A percentile compares a stretch with the other conserved stretches of the same genome.
Evolutionary conservation across 1,284 basidiomycete genomes (phyloP).

Genomic region (Veloboletus limbatus): DNA sequence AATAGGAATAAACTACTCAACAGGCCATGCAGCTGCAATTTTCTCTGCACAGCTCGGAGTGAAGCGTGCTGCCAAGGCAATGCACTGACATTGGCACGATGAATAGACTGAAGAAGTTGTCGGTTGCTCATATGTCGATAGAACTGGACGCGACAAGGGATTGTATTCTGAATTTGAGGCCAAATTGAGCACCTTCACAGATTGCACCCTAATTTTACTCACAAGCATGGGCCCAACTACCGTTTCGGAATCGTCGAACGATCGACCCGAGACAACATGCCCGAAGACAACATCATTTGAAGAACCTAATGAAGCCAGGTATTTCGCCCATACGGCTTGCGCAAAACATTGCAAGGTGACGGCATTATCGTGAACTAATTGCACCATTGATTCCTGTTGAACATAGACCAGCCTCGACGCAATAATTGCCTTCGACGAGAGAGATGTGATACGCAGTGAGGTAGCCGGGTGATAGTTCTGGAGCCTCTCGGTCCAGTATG

Average conservation of each 20-base stretch:
- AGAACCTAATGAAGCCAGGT: slow-evolving; percentile 36
- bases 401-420: slow-evolving; percentile 13
- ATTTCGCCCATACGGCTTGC: slow-evolving; percentile 43
- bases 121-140: slow-evolving; percentile 30
- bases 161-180: slow-evolving; percentile 40
- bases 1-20: slow-evolving; percentile 50
- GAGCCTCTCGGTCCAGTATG: slow-evolving; percentile 41
- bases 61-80: slow-evolving; percentile 49
- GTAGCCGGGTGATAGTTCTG: slow-evolving; percentile 25
- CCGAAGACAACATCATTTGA: slow-evolving; percentile 45
- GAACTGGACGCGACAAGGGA: slow-evolving; percentile 44
- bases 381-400: slow-evolving; percentile 11
- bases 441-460: slow-evolving; percentile 12
- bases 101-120: slow-evolving; percentile 39
- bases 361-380: slow-evolving; percentile 20
- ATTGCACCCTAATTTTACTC: slow-evolving; percentile 17
- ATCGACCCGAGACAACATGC: slow-evolving; percentile 48
- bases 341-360: slow-evolving; percentile 40
- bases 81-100: slow-evolving; percentile 40
- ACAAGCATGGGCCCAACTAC: slow-evolving; percentile 51
- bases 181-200: not conserved
- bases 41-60: slow-evolving; percentile 42
- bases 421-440: slow-evolving; percentile 9
- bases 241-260: slow-evolving; percentile 40
- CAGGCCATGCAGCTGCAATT: slow-evolving; percentile 34